Conservation (phyloP, 1,284 basidiomycete species). For the Coriolopsis trogii region DNA sequence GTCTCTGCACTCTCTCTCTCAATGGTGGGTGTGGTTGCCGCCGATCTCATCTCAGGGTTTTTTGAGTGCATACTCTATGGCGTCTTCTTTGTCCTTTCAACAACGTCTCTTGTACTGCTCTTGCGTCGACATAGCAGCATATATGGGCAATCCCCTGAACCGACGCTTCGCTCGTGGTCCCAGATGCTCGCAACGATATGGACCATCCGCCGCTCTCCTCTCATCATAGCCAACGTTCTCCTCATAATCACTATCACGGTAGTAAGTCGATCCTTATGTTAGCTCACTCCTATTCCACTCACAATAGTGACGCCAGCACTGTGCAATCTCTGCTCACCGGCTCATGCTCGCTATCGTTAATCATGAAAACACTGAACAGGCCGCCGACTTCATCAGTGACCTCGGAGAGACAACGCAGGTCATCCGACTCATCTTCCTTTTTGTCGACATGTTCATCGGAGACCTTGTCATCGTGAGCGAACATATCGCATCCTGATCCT, state of each 20-base stretch:
- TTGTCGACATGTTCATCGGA: constrained; percentile 1
- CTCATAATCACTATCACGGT: not conserved
- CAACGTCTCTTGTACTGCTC: not conserved
- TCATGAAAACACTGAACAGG: not conserved
- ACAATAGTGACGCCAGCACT: not conserved
- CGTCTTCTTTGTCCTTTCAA: constrained; percentile 2
- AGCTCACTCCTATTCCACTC: not conserved
- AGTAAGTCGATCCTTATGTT: not conserved
- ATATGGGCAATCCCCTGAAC: not conserved
- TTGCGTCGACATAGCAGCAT: not conserved
- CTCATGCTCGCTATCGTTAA: not conserved
- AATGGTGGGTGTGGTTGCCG: no score
- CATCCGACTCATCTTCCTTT: not conserved
- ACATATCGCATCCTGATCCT: not conserved
- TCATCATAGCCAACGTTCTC: not conserved
- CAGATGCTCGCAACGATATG: not conserved
- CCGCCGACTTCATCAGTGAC: not conserved
- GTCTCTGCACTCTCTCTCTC: no score
- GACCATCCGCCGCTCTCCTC: not conserved
- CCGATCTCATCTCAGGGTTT: constrained; percentile 1
- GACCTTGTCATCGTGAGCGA: constrained; percentile 1
- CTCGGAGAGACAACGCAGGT: not conserved
- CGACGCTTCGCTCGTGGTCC: not conserved
- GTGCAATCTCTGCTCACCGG: not conserved
- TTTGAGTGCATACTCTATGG: constrained; percentile 3